Percentiles rank a stretch among this genome's conserved stretches.
Conservation (phyloP, 768 basidiomycete species). For the Megacollybia marginata region DNA sequence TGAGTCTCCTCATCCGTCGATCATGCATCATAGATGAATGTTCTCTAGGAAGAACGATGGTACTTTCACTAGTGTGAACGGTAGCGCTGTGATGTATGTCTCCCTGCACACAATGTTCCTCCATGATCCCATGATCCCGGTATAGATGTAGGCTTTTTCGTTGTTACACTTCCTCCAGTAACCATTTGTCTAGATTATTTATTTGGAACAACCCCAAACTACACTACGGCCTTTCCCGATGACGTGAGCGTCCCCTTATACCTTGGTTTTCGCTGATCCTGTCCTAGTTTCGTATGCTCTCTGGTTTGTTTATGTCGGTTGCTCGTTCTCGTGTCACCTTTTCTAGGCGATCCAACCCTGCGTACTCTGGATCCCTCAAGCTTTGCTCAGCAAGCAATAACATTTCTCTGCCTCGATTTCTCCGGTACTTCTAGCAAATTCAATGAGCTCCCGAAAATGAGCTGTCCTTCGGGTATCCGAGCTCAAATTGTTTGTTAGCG, state of each 20-base stretch:
- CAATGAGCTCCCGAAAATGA: slow-evolving; percentile 8
- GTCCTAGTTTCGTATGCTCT: slow-evolving; percentile 5
- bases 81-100: slow-evolving; percentile 8
- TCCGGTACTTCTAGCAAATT: slow-evolving; percentile 20
- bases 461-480: slow-evolving; percentile 13
- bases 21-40: no score
- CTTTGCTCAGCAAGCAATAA: slow-evolving; percentile 29
- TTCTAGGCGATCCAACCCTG: slow-evolving; percentile 22
- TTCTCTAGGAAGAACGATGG: slow-evolving; percentile 7
- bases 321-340: not conserved
- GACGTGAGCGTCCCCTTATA: slow-evolving; percentile 1
- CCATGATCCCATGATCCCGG: not conserved
- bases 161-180: not conserved
- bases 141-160: slow-evolving; percentile 1
- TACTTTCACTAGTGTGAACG: slow-evolving; percentile 6
- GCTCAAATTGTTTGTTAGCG: slow-evolving; percentile 10
- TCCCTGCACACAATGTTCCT: not conserved
- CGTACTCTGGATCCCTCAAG: slow-evolving; percentile 24
- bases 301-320: not conserved
- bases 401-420: slow-evolving; percentile 34
- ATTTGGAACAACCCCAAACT: slow-evolving; percentile 2
- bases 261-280: not conserved
- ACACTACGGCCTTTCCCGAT: slow-evolving; percentile 7
- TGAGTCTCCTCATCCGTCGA: not conserved
- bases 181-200: slow-evolving; percentile 4